Evolutionary conservation across 768 basidiomycete genomes (phyloP).

Genomic region (Calocybe gangraenosa): DNA sequence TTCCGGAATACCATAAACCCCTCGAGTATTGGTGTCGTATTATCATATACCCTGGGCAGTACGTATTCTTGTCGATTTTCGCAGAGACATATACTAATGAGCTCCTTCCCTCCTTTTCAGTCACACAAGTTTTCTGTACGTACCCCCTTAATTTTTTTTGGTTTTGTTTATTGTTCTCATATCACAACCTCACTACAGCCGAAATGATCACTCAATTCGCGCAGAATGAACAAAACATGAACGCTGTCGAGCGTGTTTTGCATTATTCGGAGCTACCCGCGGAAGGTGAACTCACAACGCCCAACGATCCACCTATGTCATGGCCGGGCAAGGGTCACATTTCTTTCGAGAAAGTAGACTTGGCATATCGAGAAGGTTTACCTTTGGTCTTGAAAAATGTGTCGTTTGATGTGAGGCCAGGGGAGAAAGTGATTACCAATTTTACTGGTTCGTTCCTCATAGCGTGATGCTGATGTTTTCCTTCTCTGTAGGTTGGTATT

Average conservation of each 20-base stretch:
- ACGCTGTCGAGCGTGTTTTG: conserved; percentile 64
- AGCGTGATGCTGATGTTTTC: background rate
- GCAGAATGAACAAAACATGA: conserved; percentile 66
- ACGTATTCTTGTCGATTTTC: conserved; percentile 18
- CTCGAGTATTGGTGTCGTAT: conserved; percentile 50
- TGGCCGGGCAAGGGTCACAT: conserved; percentile 54
- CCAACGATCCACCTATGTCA: conserved; percentile 39
- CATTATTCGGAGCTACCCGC: conserved; percentile 58
- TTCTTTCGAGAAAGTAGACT: conserved; percentile 47
- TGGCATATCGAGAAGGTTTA: conserved; percentile 57
- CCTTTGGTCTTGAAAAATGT: conserved; percentile 62
- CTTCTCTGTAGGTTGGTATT: conserved; percentile 34
- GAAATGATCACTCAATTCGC: conserved; percentile 54
- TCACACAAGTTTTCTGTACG: conserved; percentile 45
- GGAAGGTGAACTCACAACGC: conserved; percentile 43
- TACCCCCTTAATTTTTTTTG: background rate
- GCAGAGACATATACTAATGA: background rate
- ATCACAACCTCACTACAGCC: conserved; percentile 27
- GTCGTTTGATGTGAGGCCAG: conserved; percentile 49
- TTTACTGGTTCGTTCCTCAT: background rate
- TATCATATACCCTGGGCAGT: conserved; percentile 48
- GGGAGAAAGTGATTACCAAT: conserved; percentile 51
- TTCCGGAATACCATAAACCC: conserved; percentile 46
- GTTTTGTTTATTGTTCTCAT: background rate
- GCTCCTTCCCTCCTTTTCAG: conserved; percentile 19